Base-by-base conservation (phyloP, 805 yeast genomes). In the Trichomonascus vanleenenianus region DNA sequence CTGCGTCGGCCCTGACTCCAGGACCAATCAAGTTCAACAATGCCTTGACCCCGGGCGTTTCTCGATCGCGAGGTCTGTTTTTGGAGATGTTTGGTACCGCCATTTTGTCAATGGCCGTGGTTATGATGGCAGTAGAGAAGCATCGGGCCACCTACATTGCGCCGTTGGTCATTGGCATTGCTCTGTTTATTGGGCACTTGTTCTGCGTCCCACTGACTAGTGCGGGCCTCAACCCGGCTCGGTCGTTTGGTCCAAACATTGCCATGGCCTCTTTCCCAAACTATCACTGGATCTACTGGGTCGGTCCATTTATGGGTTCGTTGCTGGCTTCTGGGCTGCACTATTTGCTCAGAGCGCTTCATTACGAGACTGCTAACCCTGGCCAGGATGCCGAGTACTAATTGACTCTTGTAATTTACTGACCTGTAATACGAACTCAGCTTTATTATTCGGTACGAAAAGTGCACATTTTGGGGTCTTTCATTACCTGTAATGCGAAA, bases 211-310 rank as follows among this genome's bases (percentile, higher is more conserved):
- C 74, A 75, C 83, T 76, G 71, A 84, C 95, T 42, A 95, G 95
- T 63, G 94, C 95, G 34, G 95, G 95, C 62, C 72, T 85, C 60
- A 86, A 86, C 74, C 95, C 95, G 47, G 95, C 96, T 39, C 79
- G 96, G 73, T 71, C 85, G 30, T 75, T 86, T 47, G 96, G 96
- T 60, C 94, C 95, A 44, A 75, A 81, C 62, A 70, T 85, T 50
- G 94, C 88, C 49, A 75, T 76, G 45, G 71, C 64, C 47, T 71
- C 76, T 18, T 87, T 87, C 81, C 94, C 95, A 31, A 63, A 58
- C 59, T 86, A 86, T 70, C 87, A 80, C 73, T 86, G 94, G 95
- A 85, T 87, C 54, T 86, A 86, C 74, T 85, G 94, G 93, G 78
- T 86, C 47, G 96, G 96, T 45, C 95, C 96, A 50, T 56, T 80